Base-by-base conservation (phyloP, 73 alveolate species). In the Paramecium caudatum region DNA sequence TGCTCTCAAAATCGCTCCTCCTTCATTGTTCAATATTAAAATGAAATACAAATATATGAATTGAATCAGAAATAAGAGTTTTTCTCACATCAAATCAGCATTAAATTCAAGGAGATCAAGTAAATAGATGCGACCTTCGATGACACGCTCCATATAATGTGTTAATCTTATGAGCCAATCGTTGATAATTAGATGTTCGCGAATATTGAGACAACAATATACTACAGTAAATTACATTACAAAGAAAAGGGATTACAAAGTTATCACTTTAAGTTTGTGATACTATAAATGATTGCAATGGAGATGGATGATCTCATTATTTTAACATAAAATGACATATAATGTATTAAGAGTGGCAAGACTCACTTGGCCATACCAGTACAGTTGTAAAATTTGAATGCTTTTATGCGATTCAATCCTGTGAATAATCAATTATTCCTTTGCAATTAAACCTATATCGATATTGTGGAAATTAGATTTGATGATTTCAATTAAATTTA, bases 61-160 rank as follows among this genome's bases (percentile, higher is more conserved):
- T 65, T 65, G 39, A 65, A 65, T 16, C 8, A 65, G 17, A 65
- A 65, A 65, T 33, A 65, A 65, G 83, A 65, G 34, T 65, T 65
- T 32, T 16, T 36, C 4, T 65, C 49, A 1, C 49, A 65, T 33
- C 34, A 30, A 15, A 27, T 65, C 21, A 65, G 25, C 34, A 65
- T 33, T 3, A 65, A 33, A 27, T 32, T 32, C 34, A 25, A 65
- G 36, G 83, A 33, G 39, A 16, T 65, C 13, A 65, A 65, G 39
- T 65, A 65, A 65, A 65, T 65, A 10, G 83, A 65, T 13, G 47
- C 83, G 9, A 30, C 33, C 34, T 33, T 65, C 10, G 83, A 65
- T 65, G 83, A 36, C 25, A 65, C 83, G 16, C 32, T 65, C 9
- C 49, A 33, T 13, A 33, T 65, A 3, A 33, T 65, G 49, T 65